A percentile compares a stretch with the other conserved stretches of the same genome.
These are phyloP conservation scores for Calonectria multiphialidica DNA, from an alignment of 2,329 filamentous ascomycete species.

Conservation along the genomic window DNA sequence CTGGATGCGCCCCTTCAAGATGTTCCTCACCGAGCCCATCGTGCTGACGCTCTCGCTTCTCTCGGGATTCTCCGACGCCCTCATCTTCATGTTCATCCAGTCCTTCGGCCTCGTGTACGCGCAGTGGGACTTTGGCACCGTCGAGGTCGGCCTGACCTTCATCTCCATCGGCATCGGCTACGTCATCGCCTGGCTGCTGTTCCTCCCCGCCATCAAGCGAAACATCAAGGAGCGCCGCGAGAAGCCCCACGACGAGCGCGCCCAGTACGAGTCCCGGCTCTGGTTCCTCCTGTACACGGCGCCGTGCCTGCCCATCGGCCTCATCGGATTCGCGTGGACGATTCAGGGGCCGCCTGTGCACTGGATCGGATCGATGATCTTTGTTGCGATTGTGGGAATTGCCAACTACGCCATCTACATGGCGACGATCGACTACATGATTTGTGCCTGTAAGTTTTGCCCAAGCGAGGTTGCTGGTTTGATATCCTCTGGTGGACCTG, in stretches of 20 bases:
- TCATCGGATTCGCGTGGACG: slow-evolving; percentile 79
- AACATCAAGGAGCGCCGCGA: slow-evolving; percentile 64
- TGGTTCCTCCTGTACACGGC: slow-evolving; percentile 74
- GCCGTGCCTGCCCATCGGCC: slow-evolving; percentile 72
- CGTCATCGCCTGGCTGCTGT: slow-evolving; percentile 69
- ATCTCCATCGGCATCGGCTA: slow-evolving; percentile 77
- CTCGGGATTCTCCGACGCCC: slow-evolving; percentile 78
- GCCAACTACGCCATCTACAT: slow-evolving; percentile 83
- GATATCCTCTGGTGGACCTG: too few species aligned
- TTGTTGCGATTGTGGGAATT: slow-evolving; percentile 75
- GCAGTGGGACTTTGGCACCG: slow-evolving; percentile 73
- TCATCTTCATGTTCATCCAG: slow-evolving; percentile 84
- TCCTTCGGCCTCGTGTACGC: slow-evolving; percentile 76
- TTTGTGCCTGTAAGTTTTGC: slow-evolving; percentile 37
- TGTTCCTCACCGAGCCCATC: slow-evolving; percentile 82
- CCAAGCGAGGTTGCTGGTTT: accelerated
- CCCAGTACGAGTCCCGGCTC: slow-evolving; percentile 78
- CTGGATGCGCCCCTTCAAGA: slow-evolving; percentile 76
- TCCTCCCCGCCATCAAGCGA: slow-evolving; percentile 67
- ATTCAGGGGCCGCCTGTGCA: slow-evolving; percentile 72
- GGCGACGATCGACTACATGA: slow-evolving; percentile 83
- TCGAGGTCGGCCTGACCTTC: slow-evolving; percentile 71
- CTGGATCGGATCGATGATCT: slow-evolving; percentile 78
- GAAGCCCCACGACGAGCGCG: slow-evolving; percentile 66
- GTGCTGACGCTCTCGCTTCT: slow-evolving; percentile 78